phyloP scores from a whole-genome alignment of 1,139 yeast species.

The Zygoascus meyerae region DNA sequence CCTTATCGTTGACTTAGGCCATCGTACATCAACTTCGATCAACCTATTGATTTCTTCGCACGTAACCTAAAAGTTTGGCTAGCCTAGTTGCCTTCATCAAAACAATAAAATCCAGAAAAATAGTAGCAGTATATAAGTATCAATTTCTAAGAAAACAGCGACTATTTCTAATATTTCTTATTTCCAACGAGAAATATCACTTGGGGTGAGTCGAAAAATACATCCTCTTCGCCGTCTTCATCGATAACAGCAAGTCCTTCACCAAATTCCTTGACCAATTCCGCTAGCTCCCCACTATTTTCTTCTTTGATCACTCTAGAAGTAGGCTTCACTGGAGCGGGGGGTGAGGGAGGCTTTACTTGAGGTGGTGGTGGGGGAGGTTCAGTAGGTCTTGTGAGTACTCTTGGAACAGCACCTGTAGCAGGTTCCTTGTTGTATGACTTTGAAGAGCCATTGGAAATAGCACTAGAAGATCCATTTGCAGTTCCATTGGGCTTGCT shows the following conservation, averaged over 20 bases:
- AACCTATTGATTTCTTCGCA: too few relatives aligned
- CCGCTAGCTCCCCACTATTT: not conserved
- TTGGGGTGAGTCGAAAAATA: not conserved
- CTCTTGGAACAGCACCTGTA: not conserved
- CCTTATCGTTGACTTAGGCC: too few relatives aligned
- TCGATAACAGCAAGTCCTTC: not conserved
- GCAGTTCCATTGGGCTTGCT: not conserved
- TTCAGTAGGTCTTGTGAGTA: not conserved
- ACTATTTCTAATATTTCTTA: too few relatives aligned
- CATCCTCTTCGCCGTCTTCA: slow-evolving; percentile 3
- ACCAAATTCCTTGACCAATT: not conserved
- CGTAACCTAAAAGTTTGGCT: too few relatives aligned
- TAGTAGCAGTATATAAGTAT: too few relatives aligned
- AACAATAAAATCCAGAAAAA: too few relatives aligned
- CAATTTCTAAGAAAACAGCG: too few relatives aligned
- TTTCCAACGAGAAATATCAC: not conserved
- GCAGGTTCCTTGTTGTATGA: not conserved
- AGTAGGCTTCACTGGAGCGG: not conserved
- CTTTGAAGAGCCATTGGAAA: not conserved
- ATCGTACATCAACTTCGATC: too few relatives aligned
- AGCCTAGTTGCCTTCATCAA: too few relatives aligned
- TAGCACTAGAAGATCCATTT: not conserved
- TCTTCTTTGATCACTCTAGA: not conserved
- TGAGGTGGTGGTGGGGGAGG: not conserved
- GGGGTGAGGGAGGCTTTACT: not conserved